Evolutionary conservation across 2,329 filamentous ascomycete genomes (phyloP), one percentile per base, ranked within the genome.

Genomic region (Paraconiothyrium sp.): DNA sequence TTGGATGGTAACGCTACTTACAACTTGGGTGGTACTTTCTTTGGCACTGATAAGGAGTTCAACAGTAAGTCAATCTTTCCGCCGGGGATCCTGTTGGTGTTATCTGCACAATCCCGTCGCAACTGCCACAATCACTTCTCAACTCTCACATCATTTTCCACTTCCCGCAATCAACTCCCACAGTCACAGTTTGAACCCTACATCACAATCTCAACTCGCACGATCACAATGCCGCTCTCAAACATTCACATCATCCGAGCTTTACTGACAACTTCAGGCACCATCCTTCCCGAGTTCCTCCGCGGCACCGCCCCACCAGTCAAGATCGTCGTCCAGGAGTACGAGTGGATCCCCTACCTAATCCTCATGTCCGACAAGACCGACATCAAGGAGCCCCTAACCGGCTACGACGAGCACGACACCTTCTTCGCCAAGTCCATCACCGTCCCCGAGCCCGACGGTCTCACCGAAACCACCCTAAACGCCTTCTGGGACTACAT

Each of bases 371-470:
- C 73, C 13, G 75, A 71, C 62, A 63, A 69, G 27, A 63, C 55
- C 20, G 65, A 63, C 43, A 71, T 79, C 65, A 69, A 62, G 27
- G 68, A 61, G 16, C 75, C 76, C 2, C 46, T 72, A 0, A 76
- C 70, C 3, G 77, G 75, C 58, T 80, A 79, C 65, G 69, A 75
- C 58, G 64, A 73, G 24, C 78, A 79, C 62, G 77, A 79, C 59
- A 72, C 73, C 66, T 79, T 79, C 71, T 80, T 79, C 66, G 76
- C 78, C 59, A 80, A 79, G 57, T 78, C 76, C 46, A 68, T 80
- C 61, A 80, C 77, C 3, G 76, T 79, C n/a, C 78, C 78, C 4
- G 77, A 79, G 46, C 56, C 66, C 4, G 76, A 75, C 5, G 76
- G 76, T 9, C 70, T 79, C 6, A 73, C 71, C 1, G 58, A 67